Evolutionary conservation across 768 basidiomycete genomes (phyloP).

Genomic region (Rhodotorula taiwanensis): DNA sequence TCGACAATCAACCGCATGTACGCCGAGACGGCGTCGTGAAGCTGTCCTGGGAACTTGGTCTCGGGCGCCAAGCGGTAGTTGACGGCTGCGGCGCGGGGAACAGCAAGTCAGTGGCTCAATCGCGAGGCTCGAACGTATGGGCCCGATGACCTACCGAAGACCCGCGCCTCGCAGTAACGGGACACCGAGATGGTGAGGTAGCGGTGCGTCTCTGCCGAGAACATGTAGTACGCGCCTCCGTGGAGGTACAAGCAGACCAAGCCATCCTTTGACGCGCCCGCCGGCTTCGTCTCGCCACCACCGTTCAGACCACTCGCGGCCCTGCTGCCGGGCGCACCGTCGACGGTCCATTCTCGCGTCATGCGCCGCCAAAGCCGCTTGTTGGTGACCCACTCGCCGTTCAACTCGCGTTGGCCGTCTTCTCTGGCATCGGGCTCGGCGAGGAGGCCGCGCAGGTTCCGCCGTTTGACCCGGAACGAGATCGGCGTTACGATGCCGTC

Average conservation of each 20-base stretch:
- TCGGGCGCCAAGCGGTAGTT: constrained; percentile 96
- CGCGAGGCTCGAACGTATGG: too few species aligned
- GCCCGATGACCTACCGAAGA: constrained; percentile 59
- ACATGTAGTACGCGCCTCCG: constrained; percentile 90
- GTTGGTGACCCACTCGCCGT: constrained; percentile 96
- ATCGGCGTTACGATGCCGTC: constrained; percentile 93
- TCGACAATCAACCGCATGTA: constrained; percentile 84
- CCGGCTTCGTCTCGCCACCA: not conserved
- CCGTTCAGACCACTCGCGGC: not conserved
- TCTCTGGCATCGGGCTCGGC: constrained; percentile 65
- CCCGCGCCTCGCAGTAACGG: constrained; percentile 77
- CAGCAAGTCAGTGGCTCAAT: constrained; percentile 24
- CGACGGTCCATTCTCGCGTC: constrained; percentile 50
- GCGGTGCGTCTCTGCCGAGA: constrained; percentile 82
- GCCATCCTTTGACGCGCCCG: constrained; percentile 53
- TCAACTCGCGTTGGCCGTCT: constrained; percentile 68
- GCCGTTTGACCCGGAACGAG: constrained; percentile 70
- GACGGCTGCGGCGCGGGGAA: constrained; percentile 53
- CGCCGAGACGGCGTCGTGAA: constrained; percentile 74
- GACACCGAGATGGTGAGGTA: constrained; percentile 83
- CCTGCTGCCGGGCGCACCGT: not conserved
- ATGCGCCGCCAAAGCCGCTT: constrained; percentile 80
- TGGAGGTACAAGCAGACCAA: constrained; percentile 82
- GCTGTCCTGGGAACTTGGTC: constrained; percentile 82
- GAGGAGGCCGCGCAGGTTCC: constrained; percentile 71